These are phyloP conservation scores for Alisma plantagoaquatica DNA, from an alignment of 106 monocot species.

Conservation along the genomic window DNA sequence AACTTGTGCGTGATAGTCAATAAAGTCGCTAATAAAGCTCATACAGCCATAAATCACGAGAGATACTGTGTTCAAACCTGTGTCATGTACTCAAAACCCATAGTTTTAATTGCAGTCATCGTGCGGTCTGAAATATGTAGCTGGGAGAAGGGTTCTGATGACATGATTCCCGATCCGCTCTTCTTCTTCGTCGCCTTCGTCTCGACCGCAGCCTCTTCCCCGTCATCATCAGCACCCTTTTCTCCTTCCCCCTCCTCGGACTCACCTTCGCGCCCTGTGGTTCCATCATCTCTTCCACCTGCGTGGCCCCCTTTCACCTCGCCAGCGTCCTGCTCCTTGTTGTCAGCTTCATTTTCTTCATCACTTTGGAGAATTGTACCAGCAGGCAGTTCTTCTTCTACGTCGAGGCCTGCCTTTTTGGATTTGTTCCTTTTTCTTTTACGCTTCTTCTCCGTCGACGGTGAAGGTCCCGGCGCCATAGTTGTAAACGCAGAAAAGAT, in stretches of 20 bases:
- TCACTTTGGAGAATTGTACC: too few species aligned
- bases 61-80: too few species aligned
- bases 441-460: too few species aligned
- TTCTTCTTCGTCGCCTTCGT: slow-evolving; percentile 12
- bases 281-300: background rate
- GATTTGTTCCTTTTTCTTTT: too few species aligned
- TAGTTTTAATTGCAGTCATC: slow-evolving; percentile 48
- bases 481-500: too few species aligned
- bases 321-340: background rate
- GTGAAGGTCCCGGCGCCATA: too few species aligned
- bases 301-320: background rate
- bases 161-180: slow-evolving; percentile 33
- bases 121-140: slow-evolving; percentile 46
- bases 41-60: too few species aligned
- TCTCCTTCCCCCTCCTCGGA: background rate
- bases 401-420: too few species aligned
- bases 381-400: too few species aligned
- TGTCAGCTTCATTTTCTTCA: too few species aligned
- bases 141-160: slow-evolving; percentile 35
- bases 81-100: slow-evolving; percentile 72
- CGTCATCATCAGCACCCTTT: background rate
- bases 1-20: too few species aligned
- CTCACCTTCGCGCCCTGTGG: background rate
- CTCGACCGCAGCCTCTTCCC: slow-evolving; percentile 4
- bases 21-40: too few species aligned